Percentiles rank a stretch among this genome's conserved stretches.
Evolutionary conservation across 1,284 basidiomycete genomes (phyloP).

Genomic region (Ustilago cynodontis): DNA sequence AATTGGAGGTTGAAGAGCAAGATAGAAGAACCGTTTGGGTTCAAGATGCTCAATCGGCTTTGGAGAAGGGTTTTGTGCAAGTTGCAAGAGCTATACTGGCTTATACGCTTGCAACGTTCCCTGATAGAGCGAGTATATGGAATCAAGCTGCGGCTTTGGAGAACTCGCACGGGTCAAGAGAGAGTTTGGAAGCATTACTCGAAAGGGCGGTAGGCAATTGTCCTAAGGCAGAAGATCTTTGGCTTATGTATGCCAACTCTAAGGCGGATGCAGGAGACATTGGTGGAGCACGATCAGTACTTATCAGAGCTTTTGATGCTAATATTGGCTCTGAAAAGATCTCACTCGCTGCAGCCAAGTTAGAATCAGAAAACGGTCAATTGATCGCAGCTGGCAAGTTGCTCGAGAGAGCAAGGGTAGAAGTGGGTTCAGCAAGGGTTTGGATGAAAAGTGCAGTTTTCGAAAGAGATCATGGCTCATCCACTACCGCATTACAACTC

Average conservation of each 20-base stretch:
- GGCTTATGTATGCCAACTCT: slow-evolving; percentile 97
- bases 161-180: slow-evolving; percentile 84
- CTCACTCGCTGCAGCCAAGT: slow-evolving; percentile 95
- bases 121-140: slow-evolving; percentile 86
- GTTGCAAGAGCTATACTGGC: slow-evolving; percentile 88
- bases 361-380: slow-evolving; percentile 94
- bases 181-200: slow-evolving; percentile 85
- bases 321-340: slow-evolving; percentile 97
- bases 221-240: slow-evolving; percentile 92
- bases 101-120: slow-evolving; percentile 90
- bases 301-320: slow-evolving; percentile 89
- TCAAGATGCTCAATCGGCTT: slow-evolving; percentile 86
- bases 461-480: slow-evolving; percentile 86
- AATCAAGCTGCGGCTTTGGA: slow-evolving; percentile 90
- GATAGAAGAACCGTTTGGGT: slow-evolving; percentile 90
- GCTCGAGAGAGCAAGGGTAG: slow-evolving; percentile 85
- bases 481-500: slow-evolving; percentile 80
- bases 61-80: slow-evolving; percentile 80
- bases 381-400: slow-evolving; percentile 85
- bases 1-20: slow-evolving; percentile 93
- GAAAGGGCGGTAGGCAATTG: slow-evolving; percentile 86
- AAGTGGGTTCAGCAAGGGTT: slow-evolving; percentile 90
- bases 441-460: slow-evolving; percentile 99
- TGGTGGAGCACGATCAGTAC: slow-evolving; percentile 83
- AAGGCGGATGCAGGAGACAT: slow-evolving; percentile 87